Evolutionary conservation across 148 eudicot genomes (phyloP).

Genomic region (Suaeda aralocaspica): DNA sequence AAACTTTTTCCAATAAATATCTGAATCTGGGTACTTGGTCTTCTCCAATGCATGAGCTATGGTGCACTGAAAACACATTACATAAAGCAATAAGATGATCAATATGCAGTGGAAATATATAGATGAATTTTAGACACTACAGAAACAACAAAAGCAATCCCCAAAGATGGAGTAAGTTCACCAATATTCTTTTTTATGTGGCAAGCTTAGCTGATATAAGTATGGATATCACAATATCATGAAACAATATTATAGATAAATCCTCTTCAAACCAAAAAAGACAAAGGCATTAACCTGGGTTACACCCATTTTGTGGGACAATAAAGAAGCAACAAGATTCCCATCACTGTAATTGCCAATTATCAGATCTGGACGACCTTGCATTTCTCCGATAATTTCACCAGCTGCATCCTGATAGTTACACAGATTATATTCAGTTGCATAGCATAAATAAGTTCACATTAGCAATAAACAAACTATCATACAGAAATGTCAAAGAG

Average conservation of each 20-base stretch:
- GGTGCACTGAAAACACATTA: conserved; percentile 56
- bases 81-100: not conserved
- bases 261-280: not conserved
- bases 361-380: conserved; percentile 81
- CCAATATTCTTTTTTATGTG: too few species aligned
- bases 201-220: too few species aligned
- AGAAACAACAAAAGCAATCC: too few species aligned
- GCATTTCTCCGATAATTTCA: conserved; percentile 84
- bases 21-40: conserved; percentile 98
- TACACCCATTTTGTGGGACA: conserved; percentile 83
- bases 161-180: too few species aligned
- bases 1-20: conserved; percentile 79
- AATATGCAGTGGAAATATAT: conserved; percentile 5
- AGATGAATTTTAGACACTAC: too few species aligned
- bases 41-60: conserved; percentile 99
- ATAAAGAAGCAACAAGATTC: conserved; percentile 83
- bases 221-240: not conserved
- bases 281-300: conserved; percentile 57
- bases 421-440: not conserved
- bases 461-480: not conserved
- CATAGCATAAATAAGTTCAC: not conserved
- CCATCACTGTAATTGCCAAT: conserved; percentile 99
- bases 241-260: not conserved
- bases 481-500: too few species aligned
- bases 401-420: conserved; percentile 73